Percentiles rank a stretch among this genome's conserved stretches.
Evolutionary conservation across 2,329 filamentous ascomycete species (phyloP).

Genomic region (Gnomoniopsis smithogilvyi): DNA sequence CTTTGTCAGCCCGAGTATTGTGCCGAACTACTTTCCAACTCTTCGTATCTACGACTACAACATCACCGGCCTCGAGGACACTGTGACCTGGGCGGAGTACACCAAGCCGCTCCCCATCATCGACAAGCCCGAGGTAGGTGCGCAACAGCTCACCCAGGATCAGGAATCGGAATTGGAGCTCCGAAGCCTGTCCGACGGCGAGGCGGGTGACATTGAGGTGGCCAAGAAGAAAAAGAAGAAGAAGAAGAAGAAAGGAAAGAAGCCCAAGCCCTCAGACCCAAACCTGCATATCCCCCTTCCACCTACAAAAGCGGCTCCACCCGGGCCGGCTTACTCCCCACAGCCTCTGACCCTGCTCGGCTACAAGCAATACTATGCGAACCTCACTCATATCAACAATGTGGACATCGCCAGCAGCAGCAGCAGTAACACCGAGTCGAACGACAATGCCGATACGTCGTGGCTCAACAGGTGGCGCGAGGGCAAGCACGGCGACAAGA

Average conservation of each 20-base stretch:
- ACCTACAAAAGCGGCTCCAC: constrained; percentile 68
- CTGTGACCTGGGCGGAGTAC: constrained; percentile 42
- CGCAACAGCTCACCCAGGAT: constrained; percentile 19
- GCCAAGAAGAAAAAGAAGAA: constrained; percentile 36
- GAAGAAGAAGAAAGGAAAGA: constrained; percentile 38
- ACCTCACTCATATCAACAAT: constrained; percentile 83
- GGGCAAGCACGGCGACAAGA: constrained; percentile 60
- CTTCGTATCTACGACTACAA: constrained; percentile 95
- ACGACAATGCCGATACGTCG: constrained; percentile 20
- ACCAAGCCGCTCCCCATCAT: constrained; percentile 15
- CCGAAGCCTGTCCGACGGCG: constrained; percentile 26
- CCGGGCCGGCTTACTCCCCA: constrained; percentile 85
- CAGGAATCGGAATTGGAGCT: constrained; percentile 20
- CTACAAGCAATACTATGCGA: constrained; percentile 90
- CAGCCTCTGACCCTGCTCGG: constrained; percentile 76
- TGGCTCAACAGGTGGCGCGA: constrained; percentile 53
- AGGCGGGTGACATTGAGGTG: constrained; percentile 31
- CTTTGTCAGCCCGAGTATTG: constrained; percentile 79
- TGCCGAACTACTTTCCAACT: constrained; percentile 90
- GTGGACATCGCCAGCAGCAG: constrained; percentile 20
- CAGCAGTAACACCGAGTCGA: not conserved
- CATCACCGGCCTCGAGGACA: constrained; percentile 68
- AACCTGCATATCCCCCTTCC: constrained; percentile 65
- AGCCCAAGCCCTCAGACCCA: constrained; percentile 51
- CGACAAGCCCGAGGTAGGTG: not conserved